Base-by-base conservation (phyloP, 352 stramenopile genomes). In the Phytophthora kernoviae region DNA sequence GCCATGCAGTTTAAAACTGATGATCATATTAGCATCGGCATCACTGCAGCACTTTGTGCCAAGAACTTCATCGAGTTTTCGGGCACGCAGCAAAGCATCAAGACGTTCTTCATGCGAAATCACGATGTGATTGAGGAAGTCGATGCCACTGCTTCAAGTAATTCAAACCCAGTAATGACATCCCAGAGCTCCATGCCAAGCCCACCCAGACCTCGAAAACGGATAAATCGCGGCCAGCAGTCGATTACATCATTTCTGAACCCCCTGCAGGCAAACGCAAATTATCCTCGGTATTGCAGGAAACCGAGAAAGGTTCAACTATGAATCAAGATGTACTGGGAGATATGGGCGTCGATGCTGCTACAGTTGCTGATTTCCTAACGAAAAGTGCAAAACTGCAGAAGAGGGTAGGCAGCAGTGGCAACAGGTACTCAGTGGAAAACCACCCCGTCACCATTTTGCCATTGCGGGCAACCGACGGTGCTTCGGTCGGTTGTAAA, bases 401-500 rank as follows among this genome's bases (percentile, higher is more conserved):
- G 65, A 66, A 43, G 70, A 84, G 51, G 55, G 26, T 1, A 71
- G 56, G 41, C 30, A 64, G 8, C 41, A 67, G 55, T 95, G 86
- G 86, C 79, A 79, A 40, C 60, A 84, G 54, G 70, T 95, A 3
- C 68, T 95, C 14, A 91, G 68, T 58, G 86, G 86, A 1, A 68
- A 69, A 17, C 70, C 82, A 15, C 78, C 75, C 67, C 74, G 47
- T 89, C 82, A 4, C 86, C 86, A 8, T 55, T 87, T 8, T 95
- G 86, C 40, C 49, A 87, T 46, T 91, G 84, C 45, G 65, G 77
- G 6, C 70, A 88, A 36, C 77, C 86, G 7, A 90, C 73, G 11
- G 73, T 95, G n/a, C 59, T 89, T 52, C 84, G 86, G 49, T 81
- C 79, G 14, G 86, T 95, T 11, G 20, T 93, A 44, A 95, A 95